Conservation (phyloP, 352 stramenopile genomes). For the Phytopythium vexans region DNA sequence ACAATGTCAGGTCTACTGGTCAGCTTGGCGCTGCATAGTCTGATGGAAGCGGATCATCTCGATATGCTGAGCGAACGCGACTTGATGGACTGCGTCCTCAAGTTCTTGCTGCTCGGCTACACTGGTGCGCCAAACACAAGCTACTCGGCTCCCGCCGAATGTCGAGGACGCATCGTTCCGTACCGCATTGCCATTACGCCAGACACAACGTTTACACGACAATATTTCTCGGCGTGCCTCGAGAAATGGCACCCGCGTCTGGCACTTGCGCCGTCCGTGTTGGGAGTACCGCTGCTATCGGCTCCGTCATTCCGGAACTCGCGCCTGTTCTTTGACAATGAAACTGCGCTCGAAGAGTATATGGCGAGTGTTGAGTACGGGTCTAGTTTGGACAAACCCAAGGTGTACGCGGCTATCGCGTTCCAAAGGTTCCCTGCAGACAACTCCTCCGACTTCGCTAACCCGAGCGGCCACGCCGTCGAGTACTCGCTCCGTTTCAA, state of each 20-base stretch:
- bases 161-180: constrained; percentile 47
- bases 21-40: constrained; percentile 40
- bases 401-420: constrained; percentile 64
- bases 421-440: constrained; percentile 50
- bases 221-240: constrained; percentile 50
- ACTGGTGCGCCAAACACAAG: constrained; percentile 36
- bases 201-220: constrained; percentile 61
- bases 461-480: constrained; percentile 30
- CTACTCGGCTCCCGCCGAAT: constrained; percentile 44
- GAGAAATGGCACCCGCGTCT: constrained; percentile 62
- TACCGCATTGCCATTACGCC: constrained; percentile 76
- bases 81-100: constrained; percentile 36
- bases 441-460: constrained; percentile 26
- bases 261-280: constrained; percentile 28
- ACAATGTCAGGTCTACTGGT: constrained; percentile 61
- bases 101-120: constrained; percentile 49
- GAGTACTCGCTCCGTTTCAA: constrained; percentile 70
- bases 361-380: constrained; percentile 51
- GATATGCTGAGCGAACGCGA: constrained; percentile 35
- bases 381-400: constrained; percentile 35
- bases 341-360: constrained; percentile 48
- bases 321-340: constrained; percentile 55
- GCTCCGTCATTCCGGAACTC: constrained; percentile 56
- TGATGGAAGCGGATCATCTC: constrained; percentile 43
- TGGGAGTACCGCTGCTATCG: constrained; percentile 40